phyloP scores from a whole-genome alignment of 306 rosid species.

The Vigna unguiculata region DNA sequence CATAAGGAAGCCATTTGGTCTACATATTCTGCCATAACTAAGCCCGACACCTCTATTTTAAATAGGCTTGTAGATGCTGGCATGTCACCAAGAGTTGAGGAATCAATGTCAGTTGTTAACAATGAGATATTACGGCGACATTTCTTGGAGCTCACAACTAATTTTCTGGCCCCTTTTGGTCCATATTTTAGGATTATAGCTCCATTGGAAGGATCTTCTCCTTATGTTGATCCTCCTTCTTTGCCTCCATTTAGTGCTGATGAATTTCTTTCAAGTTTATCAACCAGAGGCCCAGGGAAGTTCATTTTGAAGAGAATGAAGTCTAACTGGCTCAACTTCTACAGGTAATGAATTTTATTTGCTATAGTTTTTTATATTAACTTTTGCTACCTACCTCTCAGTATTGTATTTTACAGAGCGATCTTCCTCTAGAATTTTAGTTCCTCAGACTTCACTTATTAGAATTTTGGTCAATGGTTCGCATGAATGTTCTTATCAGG shows the following conservation, averaged over 20 bases:
- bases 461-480: slow-evolving; percentile 6
- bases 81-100: slow-evolving; percentile 77
- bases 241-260: slow-evolving; percentile 67
- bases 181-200: slow-evolving; percentile 77
- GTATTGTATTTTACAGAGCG: neutral
- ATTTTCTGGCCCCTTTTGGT: slow-evolving; percentile 91
- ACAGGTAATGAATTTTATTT: slow-evolving; percentile 57
- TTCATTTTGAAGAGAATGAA: slow-evolving; percentile 81
- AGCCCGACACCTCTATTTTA: slow-evolving; percentile 82
- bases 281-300: slow-evolving; percentile 90
- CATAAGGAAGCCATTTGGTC: slow-evolving; percentile 96
- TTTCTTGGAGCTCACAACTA: slow-evolving; percentile 87
- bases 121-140: slow-evolving; percentile 80
- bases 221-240: slow-evolving; percentile 71
- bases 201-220: slow-evolving; percentile 84
- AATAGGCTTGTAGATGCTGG: slow-evolving; percentile 91
- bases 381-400: slow-evolving; percentile 21
- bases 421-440: slow-evolving; percentile 5
- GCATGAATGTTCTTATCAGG: slow-evolving; percentile 55
- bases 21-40: slow-evolving; percentile 73
- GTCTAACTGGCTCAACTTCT: slow-evolving; percentile 84
- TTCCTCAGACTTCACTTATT: slow-evolving; percentile 2
- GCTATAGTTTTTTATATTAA: slow-evolving; percentile 18
- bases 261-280: slow-evolving; percentile 73
- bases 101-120: slow-evolving; percentile 88